phyloP scores from a whole-genome alignment of 441 rosid genomes.

The Aquilaria agallochum region DNA sequence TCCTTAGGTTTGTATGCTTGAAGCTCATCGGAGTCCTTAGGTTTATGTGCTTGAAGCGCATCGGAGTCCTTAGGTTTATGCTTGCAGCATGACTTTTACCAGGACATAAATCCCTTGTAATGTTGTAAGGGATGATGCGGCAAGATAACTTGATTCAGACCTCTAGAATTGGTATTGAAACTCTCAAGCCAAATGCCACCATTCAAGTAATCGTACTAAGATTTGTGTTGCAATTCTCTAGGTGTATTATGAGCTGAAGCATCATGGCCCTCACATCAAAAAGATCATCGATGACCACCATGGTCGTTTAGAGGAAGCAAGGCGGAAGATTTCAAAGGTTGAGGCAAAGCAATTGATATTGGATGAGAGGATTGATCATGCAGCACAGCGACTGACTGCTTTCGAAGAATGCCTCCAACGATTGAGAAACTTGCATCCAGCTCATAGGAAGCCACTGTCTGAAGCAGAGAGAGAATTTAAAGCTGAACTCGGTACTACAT shows the following conservation, averaged over 20 bases:
- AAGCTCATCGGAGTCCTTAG: no score
- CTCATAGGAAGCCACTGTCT: slow-evolving; percentile 77
- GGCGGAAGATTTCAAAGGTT: slow-evolving; percentile 56
- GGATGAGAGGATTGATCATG: slow-evolving; percentile 53
- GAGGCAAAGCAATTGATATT: slow-evolving; percentile 63
- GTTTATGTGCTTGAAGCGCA: no score
- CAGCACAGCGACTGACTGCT: slow-evolving; percentile 38
- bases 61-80: no score
- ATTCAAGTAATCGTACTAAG: not conserved
- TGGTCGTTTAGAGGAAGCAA: slow-evolving; percentile 57
- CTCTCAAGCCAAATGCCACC: no score
- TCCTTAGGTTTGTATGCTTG: no score
- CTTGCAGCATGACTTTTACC: no score
- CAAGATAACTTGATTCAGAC: no score
- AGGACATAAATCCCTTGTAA: no score
- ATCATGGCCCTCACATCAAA: slow-evolving; percentile 86
- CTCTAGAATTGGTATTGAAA: no score
- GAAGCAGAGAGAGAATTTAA: slow-evolving; percentile 85
- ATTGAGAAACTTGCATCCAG: slow-evolving; percentile 72
- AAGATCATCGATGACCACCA: slow-evolving; percentile 76
- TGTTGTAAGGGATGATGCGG: no score
- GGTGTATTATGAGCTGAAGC: slow-evolving; percentile 89
- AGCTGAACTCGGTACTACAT: slow-evolving; percentile 76
- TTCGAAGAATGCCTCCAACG: slow-evolving; percentile 68
- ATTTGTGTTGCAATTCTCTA: slow-evolving; percentile 19